A percentile compares a stretch with the other conserved stretches of the same genome.
Evolutionary conservation across 2,329 filamentous ascomycete genomes (phyloP).

Genomic region (Herpotrichia juniperi): DNA sequence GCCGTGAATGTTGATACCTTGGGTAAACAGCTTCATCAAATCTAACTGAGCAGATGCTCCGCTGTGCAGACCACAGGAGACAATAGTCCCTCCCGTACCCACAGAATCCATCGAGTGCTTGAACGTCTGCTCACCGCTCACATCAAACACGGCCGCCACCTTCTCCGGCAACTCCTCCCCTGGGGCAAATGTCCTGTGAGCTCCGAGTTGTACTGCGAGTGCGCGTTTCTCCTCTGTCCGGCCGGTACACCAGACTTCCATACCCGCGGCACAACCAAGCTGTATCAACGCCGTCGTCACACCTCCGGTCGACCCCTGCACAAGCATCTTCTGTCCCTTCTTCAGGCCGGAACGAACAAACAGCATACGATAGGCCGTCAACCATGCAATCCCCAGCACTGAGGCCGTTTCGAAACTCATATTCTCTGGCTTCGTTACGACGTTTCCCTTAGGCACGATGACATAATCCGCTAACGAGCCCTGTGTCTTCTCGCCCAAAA

Average conservation of each 20-base stretch:
- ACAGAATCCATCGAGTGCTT: constrained; percentile 18
- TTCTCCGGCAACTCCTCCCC: constrained; percentile 19
- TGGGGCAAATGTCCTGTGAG: constrained; percentile 17
- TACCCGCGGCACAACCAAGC: constrained; percentile 21
- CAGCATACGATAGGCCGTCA: constrained; percentile 31
- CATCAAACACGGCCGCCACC: constrained; percentile 24
- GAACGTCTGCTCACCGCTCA: constrained; percentile 20
- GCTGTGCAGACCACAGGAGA: constrained; percentile 22
- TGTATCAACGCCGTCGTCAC: constrained; percentile 25
- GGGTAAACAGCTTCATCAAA: constrained; percentile 16
- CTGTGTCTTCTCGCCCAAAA: constrained; percentile 18
- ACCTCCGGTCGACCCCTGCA: constrained; percentile 24
- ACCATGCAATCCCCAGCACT: constrained; percentile 27
- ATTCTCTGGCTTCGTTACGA: constrained; percentile 16
- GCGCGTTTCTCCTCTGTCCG: constrained; percentile 19
- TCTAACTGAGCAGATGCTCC: constrained; percentile 16
- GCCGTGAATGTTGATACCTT: constrained; percentile 21
- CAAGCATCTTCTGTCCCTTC: constrained; percentile 26
- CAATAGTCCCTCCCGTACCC: constrained; percentile 19
- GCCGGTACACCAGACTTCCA: constrained; percentile 25
- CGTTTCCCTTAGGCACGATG: constrained; percentile 19
- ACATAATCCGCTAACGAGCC: constrained; percentile 27
- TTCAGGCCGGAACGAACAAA: constrained; percentile 21
- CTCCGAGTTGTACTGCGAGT: constrained; percentile 19
- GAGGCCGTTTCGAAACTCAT: constrained; percentile 19